Base-by-base conservation (phyloP, 192 early-diverging fungal species). In the Cetraspora pellucida region DNA sequence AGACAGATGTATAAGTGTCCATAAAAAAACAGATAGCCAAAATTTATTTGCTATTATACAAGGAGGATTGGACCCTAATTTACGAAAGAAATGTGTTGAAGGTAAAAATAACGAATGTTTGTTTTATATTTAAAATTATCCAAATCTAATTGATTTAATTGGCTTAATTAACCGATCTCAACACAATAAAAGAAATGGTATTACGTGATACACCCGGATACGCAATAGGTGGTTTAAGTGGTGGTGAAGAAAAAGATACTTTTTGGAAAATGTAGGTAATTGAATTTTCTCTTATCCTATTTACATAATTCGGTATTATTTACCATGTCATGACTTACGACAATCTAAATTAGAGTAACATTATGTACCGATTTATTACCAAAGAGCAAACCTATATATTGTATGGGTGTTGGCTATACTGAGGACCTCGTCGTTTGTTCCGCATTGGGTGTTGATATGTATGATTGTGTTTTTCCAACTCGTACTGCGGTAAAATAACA, bases 11-110 rank as follows among this genome's bases (percentile, higher is more conserved):
- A 92, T 94, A 58, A 85, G 83, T 67, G 92, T 93, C 25, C 92
- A 94, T 77, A 85, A 83, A 43, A 85, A 87, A 55, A 90, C 92
- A 0, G 82, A 87, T 3, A 81, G 85, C 49, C 94, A 95, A 79
- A 95, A 94, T 78, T 79, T 95, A 74, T 94, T 95, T 86, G 92
- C 94, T 2, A 95, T 95, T 73, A 93, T 94, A 64, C 94, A 95
- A 81, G 94, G 94, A 78, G 94, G 94, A 14, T 77, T 95, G 72
- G 88, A 94, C 77, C 73, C 80, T 27, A 84, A 85, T 1, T 82
- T 95, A 70, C 85, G 94, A 43, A 89, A 82, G 63, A 84, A 87
- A n/a, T 94, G 93, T 76, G 85, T 92, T 6, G 87, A 89, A 47
- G 78, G 78, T 78, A 23, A 49, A 54, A 30, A 60, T 21, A 10